Base-by-base conservation (phyloP, 495 filamentous ascomycete species). In the Penicillium bovifimosum region DNA sequence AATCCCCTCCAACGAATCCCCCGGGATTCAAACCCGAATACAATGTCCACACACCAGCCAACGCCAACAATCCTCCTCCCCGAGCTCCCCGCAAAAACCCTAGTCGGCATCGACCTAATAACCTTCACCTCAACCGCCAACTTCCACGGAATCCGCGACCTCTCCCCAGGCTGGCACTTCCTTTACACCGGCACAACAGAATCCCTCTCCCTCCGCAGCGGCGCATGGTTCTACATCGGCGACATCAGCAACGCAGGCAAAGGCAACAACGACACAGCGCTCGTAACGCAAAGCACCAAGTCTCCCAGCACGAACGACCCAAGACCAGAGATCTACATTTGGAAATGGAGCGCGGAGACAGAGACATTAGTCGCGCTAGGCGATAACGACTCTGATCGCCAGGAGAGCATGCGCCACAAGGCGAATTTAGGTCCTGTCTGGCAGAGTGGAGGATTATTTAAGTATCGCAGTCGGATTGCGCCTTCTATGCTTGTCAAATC, bases 91-190 rank as follows among this genome's bases (percentile, higher is more conserved):
- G 67, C 75, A 6, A 74, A 72, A 47, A 77, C 76, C 41, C 61
- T 80, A 28, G 72, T 76, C 63, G 74, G 76, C 24, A 74, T 79
- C 61, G 74, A 80, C 55, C 72, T 80, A 11, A 70, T 80, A 49
- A 76, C 76, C 45, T 78, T 80, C 59, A 78, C 75, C 20, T 77
- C 78, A 0, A 74, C 77, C 17, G 52, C 74, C 29, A 75, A 74
- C 26, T 85, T 86, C 67, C 71, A 73, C 50, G 83, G 83, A 7
- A 78, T 86, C 58, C 79, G 78, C 50, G 72, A 81, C 52, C 46
- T 86, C 9, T 76, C 83, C 1, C 41, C 61, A 2, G 81, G 82
- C 38, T 80, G 74, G 70, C 83, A 86, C 54, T 84, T 85, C 55
- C 64, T 83, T 14, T 86, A 84, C 60, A 80, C 76, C 0, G 72